Base-by-base conservation (phyloP, 768 basidiomycete species). In the Chalciporus sphaerocephalus region DNA sequence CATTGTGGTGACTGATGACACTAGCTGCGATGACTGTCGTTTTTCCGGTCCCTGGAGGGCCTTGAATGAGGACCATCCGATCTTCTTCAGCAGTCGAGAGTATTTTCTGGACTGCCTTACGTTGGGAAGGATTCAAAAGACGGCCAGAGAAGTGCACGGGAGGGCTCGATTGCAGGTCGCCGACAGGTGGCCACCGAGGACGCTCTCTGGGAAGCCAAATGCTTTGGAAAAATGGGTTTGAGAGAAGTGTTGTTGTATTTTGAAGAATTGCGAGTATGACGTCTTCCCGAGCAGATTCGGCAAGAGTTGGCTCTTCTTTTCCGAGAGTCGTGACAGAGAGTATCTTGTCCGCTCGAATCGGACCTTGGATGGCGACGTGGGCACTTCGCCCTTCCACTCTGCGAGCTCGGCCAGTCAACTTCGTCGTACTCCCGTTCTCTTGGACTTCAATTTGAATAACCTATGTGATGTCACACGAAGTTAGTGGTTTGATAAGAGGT, bases 271-370 rank as follows among this genome's bases (percentile, higher is more conserved):
- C 2, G 32, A 62, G 60, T 11, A 69, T 47, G 34, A 65, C 25
- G 6, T 16, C 38, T 13, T 54, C 49, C 5, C 67, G 62, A 16
- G 15, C 3, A 2, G 52, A 41, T 43, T 87, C 83, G 3, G 86
- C 83, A 15, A 52, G 66, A 2, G 85, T 87, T 0, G 73, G 75
- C 22, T 65, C 68, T 42, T 75, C 80, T 22, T 71, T 74, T 2
- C 82, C 84, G 34, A 75, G 63, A 3, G 81, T 75, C 8, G 60
- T 72, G 33, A 87, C 68, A 4, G 62, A 59, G 15, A 55, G 13
- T 38, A 65, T 47, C 20, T 40, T 52, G 13, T 45, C 34, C 2
- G 47, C 49, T 24, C 35, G n/a, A 16, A 69, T 17, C 1, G 54
- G n/a, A 9, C 44, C 58, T 5, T 56, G 41, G 25, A 74, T 34